Evolutionary conservation across 2,329 filamentous ascomycete genomes (phyloP).

Genomic region (Nigrospora osmanthi): DNA sequence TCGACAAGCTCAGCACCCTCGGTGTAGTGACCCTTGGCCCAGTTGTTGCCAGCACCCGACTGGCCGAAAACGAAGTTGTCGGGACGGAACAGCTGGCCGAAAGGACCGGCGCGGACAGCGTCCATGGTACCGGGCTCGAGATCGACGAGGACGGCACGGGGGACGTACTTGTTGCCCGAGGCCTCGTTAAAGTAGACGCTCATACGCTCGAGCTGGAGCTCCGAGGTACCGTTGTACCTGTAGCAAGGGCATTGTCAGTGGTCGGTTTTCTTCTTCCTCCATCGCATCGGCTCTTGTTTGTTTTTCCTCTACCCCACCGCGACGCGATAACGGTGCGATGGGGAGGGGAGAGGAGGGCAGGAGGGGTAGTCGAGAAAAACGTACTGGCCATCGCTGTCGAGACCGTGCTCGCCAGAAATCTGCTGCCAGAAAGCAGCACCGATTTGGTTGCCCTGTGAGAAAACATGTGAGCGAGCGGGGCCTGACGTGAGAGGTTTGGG

Average conservation of each 20-base stretch:
- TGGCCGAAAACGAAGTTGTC: conserved; percentile 99
- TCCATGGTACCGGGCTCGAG: conserved; percentile 99
- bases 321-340: too few relatives aligned
- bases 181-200: conserved; percentile 99
- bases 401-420: conserved; percentile 87
- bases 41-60: conserved; percentile 99
- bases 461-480: conserved; percentile 20
- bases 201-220: conserved; percentile 99
- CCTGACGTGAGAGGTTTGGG: conserved; percentile 12
- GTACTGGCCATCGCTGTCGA: conserved; percentile 94
- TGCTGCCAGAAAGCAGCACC: conserved; percentile 99
- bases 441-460: conserved; percentile 92
- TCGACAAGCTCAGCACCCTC: conserved; percentile 99
- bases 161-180: conserved; percentile 97
- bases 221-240: conserved; percentile 95
- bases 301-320: background rate
- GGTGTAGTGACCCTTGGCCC: conserved; percentile 99
- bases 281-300: background rate
- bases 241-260: conserved; percentile 19
- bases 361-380: conserved; percentile 35
- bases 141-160: conserved; percentile 98
- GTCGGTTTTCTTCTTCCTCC: background rate
- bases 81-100: conserved; percentile 98
- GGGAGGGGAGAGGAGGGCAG: conserved; percentile 1
- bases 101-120: conserved; percentile 94